Evolutionary conservation across 805 yeast genomes (phyloP), one percentile per base, ranked within the genome.

Genomic region (Lachancea sp.): DNA sequence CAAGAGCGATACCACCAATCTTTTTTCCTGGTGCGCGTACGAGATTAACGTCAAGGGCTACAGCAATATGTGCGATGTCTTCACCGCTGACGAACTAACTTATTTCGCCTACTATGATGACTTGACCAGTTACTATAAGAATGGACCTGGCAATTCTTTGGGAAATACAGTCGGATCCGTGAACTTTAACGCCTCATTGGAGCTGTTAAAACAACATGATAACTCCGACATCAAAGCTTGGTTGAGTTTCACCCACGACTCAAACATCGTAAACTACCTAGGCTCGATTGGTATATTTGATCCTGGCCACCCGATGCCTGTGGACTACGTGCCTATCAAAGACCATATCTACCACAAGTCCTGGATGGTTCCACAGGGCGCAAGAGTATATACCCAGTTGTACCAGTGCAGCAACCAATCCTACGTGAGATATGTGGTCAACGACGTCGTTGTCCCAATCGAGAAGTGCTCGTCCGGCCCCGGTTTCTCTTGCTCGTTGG

Each of bases 181-280:
- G 9, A 73, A 75, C 61, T 69, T 75, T 42, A 69, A 72, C 31
- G 72, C 74, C 34, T 67, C 76, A 4, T 64, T 78, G 45, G 63
- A 69, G 12, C 65, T 73, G 45, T 64, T 79, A 48, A 60, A 66
- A 44, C 70, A 72, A 40, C 72, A 73, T 26, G 54, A 57, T 7
- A 78, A 74, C 50, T 80, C 75, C 49, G 70, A 65, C 46, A 74
- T 59, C 56, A 71, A 74, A 42, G 66, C 83, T 35, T 80, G 80
- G 69, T 68, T 83, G 49, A 81, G 78, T 48, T 80, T 84, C 66
- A 70, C 85, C 11, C 95, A 86, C 55, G 95, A 86, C 57, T 72
- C 82, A 24, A 82, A 80, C 47, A 60, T 84, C 34, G 67, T 77
- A 45, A 65, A 79, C 30, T 78, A 71, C 50, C 64, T 80, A 50